Conservation (phyloP, 1,284 basidiomycete genomes). For the Phenoliferia sp. region DNA sequence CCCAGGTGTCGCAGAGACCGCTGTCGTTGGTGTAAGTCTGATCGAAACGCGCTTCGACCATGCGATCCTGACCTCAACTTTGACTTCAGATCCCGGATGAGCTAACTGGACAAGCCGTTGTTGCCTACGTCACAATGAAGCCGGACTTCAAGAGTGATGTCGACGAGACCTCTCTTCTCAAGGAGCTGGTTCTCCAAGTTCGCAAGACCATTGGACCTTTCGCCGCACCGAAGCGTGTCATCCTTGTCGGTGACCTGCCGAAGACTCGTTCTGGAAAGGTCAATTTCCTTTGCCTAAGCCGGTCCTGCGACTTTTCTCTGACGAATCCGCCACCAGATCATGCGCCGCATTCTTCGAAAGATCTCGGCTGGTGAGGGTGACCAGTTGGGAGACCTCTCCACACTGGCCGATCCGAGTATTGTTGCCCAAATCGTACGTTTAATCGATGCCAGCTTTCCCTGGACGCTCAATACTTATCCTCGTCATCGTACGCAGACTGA, state of each 20-base stretch:
- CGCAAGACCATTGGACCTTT: conserved; percentile 94
- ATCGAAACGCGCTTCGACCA: conserved; percentile 24
- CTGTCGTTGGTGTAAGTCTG: conserved; percentile 75
- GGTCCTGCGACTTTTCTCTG: not conserved
- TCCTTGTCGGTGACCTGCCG: conserved; percentile 78
- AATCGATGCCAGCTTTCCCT: not conserved
- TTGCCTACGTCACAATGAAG: conserved; percentile 52
- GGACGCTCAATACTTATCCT: not conserved
- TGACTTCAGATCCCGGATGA: conserved; percentile 31
- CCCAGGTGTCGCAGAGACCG: conserved; percentile 91
- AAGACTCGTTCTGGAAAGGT: conserved; percentile 98
- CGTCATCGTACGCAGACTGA: not conserved
- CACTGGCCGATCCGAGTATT: conserved; percentile 63
- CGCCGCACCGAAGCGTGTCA: conserved; percentile 61
- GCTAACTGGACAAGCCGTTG: conserved; percentile 40
- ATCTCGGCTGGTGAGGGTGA: conserved; percentile 89
- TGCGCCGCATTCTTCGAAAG: conserved; percentile 92
- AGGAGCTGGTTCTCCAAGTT: conserved; percentile 90
- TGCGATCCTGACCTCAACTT: conserved; percentile 34
- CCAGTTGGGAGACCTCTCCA: conserved; percentile 80
- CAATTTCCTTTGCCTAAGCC: conserved; percentile 22
- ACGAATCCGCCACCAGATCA: conserved; percentile 56
- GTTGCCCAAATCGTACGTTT: conserved; percentile 32
- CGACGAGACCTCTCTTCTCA: conserved; percentile 66
- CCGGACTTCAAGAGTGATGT: conserved; percentile 71